Evolutionary conservation across 352 stramenopile species (phyloP), one percentile per base, ranked within the genome.

Genomic region (Globisporangium emineosum): DNA sequence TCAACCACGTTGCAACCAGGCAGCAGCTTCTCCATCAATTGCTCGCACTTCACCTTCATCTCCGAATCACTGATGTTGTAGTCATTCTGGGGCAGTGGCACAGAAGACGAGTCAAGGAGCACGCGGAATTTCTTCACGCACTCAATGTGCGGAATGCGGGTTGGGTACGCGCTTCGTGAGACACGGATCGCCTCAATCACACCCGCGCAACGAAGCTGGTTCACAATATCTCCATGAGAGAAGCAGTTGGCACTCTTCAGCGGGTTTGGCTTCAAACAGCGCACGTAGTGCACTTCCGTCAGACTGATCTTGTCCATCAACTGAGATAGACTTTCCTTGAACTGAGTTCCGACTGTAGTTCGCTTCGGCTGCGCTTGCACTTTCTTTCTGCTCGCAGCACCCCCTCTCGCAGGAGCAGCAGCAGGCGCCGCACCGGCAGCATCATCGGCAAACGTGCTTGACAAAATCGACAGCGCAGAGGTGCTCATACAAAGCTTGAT

Each of bases 131-230:
- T 93, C 67, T 91, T 93, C 2, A 93, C 57, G 40, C 84, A 94
- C 57, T 94, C 86, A 42, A 77, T 42, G 45, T 96, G 86, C 12
- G 82, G 79, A 45, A 96, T 77, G 40, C 86, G 85, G 53, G 78
- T 94, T 5, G 88, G 87, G 59, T 96, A 96, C 1, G 86, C 88
- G 21, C 84, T 92, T n/a, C 88, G 83, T 53, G 83, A 91, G 21
- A 96, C 88, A 27, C 87, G 88, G 56, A 96, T 94, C 13, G 88
- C 88, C 68, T 96, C 86, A 59, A 96, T 91, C 29, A 96, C 88
- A 61, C 88, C 88, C 1, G 86, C 88, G 50, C 87, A 96, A 9
- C 88, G 84, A 47, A 95, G 64, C 60, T 96, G 88, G 52, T 81
- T 91, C 23, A 96, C 87, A 29, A 96, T 88, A 7, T 91, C 83